phyloP scores from a whole-genome alignment of 345 rosid genomes.

The Acer campestre region DNA sequence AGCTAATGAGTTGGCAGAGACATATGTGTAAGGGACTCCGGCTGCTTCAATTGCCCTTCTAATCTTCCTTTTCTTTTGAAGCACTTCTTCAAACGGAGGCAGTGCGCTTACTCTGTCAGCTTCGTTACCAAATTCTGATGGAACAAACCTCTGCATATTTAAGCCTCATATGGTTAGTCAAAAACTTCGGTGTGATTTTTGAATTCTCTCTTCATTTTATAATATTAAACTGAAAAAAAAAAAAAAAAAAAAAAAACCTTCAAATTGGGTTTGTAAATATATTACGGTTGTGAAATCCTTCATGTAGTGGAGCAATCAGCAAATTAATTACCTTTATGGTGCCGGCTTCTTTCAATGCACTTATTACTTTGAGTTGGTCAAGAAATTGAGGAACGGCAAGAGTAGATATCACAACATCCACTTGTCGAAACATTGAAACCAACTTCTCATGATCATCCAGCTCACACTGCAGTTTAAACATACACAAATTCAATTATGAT shows the following conservation, averaged over 20 bases:
- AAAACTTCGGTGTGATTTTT: too few species aligned
- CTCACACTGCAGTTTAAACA: too few species aligned
- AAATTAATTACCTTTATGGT: conserved; percentile 29
- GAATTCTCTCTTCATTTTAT: too few species aligned
- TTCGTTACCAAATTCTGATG: conserved; percentile 47
- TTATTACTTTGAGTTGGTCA: conserved; percentile 39
- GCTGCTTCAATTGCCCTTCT: conserved; percentile 43
- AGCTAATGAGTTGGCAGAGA: conserved; percentile 37
- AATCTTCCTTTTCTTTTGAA: conserved; percentile 33
- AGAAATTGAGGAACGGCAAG: conserved; percentile 38
- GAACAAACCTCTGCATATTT: conserved; percentile 41
- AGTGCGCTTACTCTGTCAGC: conserved; percentile 35
- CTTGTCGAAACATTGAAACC: conserved; percentile 28
- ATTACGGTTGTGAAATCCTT: too few species aligned
- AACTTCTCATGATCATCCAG: conserved; percentile 41
- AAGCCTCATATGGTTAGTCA: too few species aligned
- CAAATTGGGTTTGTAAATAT: too few species aligned
- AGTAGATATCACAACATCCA: conserved; percentile 47
- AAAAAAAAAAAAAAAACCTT: too few species aligned
- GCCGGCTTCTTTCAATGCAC: conserved; percentile 39
- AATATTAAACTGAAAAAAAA: too few species aligned
- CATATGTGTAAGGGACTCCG: conserved; percentile 30
- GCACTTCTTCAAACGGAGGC: conserved; percentile 31
- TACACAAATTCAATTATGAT: too few species aligned
- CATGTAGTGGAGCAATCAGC: too few species aligned